phyloP scores from a whole-genome alignment of 495 filamentous ascomycete species.

The Penicillium roqueforti region DNA sequence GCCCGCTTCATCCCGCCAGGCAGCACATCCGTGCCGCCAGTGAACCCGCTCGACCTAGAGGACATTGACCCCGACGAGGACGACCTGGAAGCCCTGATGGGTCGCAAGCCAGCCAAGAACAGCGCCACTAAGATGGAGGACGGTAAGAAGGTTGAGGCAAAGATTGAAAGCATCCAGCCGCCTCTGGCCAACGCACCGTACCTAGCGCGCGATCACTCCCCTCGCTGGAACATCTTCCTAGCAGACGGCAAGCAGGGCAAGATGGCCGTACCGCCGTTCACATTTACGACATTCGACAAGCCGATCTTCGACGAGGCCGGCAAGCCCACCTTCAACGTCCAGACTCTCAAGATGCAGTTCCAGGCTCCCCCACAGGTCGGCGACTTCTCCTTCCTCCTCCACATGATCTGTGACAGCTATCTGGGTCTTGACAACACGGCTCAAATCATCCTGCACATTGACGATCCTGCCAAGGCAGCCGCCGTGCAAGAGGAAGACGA shows the following conservation, averaged over 20 bases:
- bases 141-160: slow-evolving; percentile 46
- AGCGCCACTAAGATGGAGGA: slow-evolving; percentile 53
- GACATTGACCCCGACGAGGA: slow-evolving; percentile 92
- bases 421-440: slow-evolving; percentile 85
- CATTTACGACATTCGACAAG: slow-evolving; percentile 85
- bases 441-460: slow-evolving; percentile 85
- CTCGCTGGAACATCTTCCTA: slow-evolving; percentile 89
- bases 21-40: slow-evolving; percentile 61
- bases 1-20: slow-evolving; percentile 91
- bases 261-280: slow-evolving; percentile 91
- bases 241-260: slow-evolving; percentile 90
- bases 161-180: slow-evolving; percentile 62
- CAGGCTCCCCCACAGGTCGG: slow-evolving; percentile 90
- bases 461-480: slow-evolving; percentile 79
- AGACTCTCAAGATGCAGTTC: slow-evolving; percentile 96
- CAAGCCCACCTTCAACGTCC: slow-evolving; percentile 83
- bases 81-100: slow-evolving; percentile 82
- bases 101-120: slow-evolving; percentile 63
- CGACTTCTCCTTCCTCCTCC: slow-evolving; percentile 87
- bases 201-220: slow-evolving; percentile 80
- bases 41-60: slow-evolving; percentile 74
- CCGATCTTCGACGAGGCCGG: slow-evolving; percentile 68
- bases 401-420: slow-evolving; percentile 89
- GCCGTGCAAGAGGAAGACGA: slow-evolving; percentile 77
- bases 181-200: slow-evolving; percentile 87